Base-by-base conservation (phyloP, 1,284 basidiomycete genomes). In the Leccinum olivaceoglutinosum region DNA sequence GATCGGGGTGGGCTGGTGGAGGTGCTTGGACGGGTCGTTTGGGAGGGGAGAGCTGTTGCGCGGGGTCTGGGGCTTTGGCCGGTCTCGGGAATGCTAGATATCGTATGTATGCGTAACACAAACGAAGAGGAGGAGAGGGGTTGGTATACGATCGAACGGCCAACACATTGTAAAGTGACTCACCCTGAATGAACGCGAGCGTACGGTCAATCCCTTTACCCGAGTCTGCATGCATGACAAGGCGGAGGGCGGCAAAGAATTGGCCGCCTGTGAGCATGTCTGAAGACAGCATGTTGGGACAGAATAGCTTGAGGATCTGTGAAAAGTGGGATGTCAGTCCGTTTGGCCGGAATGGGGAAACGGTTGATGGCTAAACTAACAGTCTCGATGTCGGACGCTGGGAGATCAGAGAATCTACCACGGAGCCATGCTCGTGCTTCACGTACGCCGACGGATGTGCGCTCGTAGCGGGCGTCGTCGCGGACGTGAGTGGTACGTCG, bases 371-470 rank as follows among this genome's bases (percentile, higher is more conserved):
- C 3, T 41, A 41, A 41, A 69, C 72, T 63, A 67, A 88, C 88
- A 68, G 76, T 73, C 73, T 92, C 90, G 55, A 92, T 82, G 56
- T 79, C 79, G n/a, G 75, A 67, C 2, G 80, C 78, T 10, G 79
- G 69, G 4, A 89, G 70, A 68, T 82, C 76, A 8, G 82, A 75
- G 70, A 88, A 90, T 65, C 88, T 79, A 12, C 89, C 89, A 54
- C 87, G 77, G 63, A 92, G 75, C 89, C 89, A 92, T 9, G 88
- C 89, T 46, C 89, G 78, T 5, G 80, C 85, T 71, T 91, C 89
- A 41, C 89, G 81, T 21, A 85, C 80, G 56, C 84, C 81, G 36
- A 90, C 75, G 8, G 72, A 68, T 62, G 82, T 78, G 44, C 74
- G 71, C 64, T 86, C 85, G 68, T 82, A 85, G 68, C 80, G 80